A percentile compares a stretch with the other conserved stretches of the same genome.
Conservation (phyloP, 306 rosid species). For the Arachis stenosperma region DNA sequence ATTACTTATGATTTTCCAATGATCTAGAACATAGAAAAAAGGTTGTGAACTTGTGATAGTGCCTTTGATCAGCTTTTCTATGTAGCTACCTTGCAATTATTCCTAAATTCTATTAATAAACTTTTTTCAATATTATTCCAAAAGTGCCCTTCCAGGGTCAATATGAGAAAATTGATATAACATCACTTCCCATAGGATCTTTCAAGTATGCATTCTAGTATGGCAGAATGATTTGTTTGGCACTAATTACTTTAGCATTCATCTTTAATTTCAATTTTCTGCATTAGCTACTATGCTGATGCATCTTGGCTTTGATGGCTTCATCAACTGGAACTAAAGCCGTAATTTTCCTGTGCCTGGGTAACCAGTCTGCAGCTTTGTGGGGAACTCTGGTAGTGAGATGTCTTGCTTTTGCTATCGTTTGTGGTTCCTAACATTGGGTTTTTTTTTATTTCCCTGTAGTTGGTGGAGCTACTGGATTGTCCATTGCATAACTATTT, state of each 20-base stretch:
- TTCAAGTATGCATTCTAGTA: slow-evolving; percentile 10
- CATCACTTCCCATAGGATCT: slow-evolving; percentile 6
- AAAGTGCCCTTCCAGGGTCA: not conserved
- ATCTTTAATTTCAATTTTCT: slow-evolving; percentile 21
- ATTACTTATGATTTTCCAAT: too few relatives aligned
- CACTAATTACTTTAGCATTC: slow-evolving; percentile 14
- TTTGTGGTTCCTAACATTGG: slow-evolving; percentile 31
- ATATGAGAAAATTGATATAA: slow-evolving; percentile 14
- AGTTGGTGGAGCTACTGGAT: slow-evolving; percentile 98
- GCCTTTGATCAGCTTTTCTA: slow-evolving; percentile 5
- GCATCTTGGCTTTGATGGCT: not conserved
- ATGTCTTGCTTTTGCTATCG: slow-evolving; percentile 23
- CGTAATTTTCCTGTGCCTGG: slow-evolving; percentile 8
- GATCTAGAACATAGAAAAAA: not conserved
- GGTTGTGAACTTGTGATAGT: not conserved
- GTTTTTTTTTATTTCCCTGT: slow-evolving; percentile 47
- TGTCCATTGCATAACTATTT: slow-evolving; percentile 86
- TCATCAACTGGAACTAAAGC: not conserved
- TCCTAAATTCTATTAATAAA: not conserved
- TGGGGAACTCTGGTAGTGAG: slow-evolving; percentile 15
- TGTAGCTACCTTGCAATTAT: slow-evolving; percentile 16
- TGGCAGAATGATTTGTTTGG: slow-evolving; percentile 14
- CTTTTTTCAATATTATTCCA: slow-evolving; percentile 4
- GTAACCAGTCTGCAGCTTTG: slow-evolving; percentile 19
- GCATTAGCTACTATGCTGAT: slow-evolving; percentile 2